Evolutionary conservation across 306 rosid genomes (phyloP).

Genomic region (Vicia villosa): DNA sequence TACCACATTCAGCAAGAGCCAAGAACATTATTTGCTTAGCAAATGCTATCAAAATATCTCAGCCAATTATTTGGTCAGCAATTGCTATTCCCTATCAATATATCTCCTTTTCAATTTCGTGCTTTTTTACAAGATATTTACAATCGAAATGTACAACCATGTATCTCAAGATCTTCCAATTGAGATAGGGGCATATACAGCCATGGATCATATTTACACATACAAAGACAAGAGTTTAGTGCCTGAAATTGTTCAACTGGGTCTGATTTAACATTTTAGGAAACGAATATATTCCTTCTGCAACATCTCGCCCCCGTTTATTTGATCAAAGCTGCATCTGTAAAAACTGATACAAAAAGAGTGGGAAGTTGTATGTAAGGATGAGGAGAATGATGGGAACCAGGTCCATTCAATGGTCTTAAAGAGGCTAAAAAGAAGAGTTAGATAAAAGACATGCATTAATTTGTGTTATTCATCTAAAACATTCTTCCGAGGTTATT

Average conservation of each 20-base stretch:
- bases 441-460: neutral
- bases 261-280: conserved; percentile 51
- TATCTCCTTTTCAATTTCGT: conserved; percentile 20
- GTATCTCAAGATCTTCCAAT: conserved; percentile 30
- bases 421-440: conserved; percentile 1
- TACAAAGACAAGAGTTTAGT: conserved; percentile 11
- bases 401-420: conserved; percentile 21
- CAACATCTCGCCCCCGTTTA: conserved; percentile 73
- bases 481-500: neutral
- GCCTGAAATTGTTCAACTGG: conserved; percentile 35
- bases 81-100: neutral
- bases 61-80: neutral
- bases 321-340: conserved; percentile 69
- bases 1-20: neutral
- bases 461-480: neutral
- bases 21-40: conserved; percentile 24
- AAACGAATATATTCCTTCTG: conserved; percentile 73
- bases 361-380: conserved; percentile 10
- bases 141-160: conserved; percentile 29
- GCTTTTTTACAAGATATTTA: conserved; percentile 14
- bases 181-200: neutral
- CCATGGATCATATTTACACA: conserved; percentile 51
- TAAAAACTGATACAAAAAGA: conserved; percentile 61
- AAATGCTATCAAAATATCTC: neutral
- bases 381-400: conserved; percentile 1